These are phyloP conservation scores for Blastobotrys americana DNA, from an alignment of 805 yeast species.

Conservation along the genomic window DNA sequence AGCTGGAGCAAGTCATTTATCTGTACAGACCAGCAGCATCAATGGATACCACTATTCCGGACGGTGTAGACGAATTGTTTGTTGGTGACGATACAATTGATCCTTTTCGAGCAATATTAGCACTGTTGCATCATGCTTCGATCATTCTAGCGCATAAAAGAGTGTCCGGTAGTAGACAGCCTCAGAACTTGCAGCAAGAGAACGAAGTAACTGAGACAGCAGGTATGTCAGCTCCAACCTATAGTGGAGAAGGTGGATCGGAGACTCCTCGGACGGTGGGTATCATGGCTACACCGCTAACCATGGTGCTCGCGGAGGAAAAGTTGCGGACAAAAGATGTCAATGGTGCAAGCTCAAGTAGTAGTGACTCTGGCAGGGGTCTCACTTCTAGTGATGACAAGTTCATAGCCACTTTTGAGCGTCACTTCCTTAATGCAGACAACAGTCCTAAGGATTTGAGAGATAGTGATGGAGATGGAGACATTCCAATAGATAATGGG, in stretches of 20 bases:
- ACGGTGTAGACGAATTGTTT: conserved; percentile 24
- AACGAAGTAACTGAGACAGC: conserved; percentile 10
- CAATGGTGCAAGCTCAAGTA: background rate
- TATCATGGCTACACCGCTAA: conserved; percentile 15
- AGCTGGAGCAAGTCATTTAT: conserved; percentile 34
- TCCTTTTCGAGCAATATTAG: conserved; percentile 24
- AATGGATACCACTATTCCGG: conserved; percentile 16
- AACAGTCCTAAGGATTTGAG: background rate
- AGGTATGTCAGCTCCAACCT: conserved; percentile 13
- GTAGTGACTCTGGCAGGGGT: too few relatives aligned
- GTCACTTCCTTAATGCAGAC: conserved; percentile 1
- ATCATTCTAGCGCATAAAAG: conserved; percentile 31
- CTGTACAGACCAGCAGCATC: conserved; percentile 32
- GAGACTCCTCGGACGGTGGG: conserved; percentile 9
- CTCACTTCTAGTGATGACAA: background rate
- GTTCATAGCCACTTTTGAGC: background rate
- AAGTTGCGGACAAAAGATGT: conserved; percentile 5
- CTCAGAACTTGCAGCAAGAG: conserved; percentile 10
- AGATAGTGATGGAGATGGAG: background rate
- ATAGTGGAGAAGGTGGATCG: background rate
- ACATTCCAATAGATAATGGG: background rate
- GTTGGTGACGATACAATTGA: conserved; percentile 21
- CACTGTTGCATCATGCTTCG: conserved; percentile 27
- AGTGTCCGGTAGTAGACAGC: conserved; percentile 4
- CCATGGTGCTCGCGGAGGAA: conserved; percentile 19